These are phyloP conservation scores for Trichophyton schoenleinii DNA, from an alignment of 2,329 filamentous ascomycete species.

Conservation along the genomic window DNA sequence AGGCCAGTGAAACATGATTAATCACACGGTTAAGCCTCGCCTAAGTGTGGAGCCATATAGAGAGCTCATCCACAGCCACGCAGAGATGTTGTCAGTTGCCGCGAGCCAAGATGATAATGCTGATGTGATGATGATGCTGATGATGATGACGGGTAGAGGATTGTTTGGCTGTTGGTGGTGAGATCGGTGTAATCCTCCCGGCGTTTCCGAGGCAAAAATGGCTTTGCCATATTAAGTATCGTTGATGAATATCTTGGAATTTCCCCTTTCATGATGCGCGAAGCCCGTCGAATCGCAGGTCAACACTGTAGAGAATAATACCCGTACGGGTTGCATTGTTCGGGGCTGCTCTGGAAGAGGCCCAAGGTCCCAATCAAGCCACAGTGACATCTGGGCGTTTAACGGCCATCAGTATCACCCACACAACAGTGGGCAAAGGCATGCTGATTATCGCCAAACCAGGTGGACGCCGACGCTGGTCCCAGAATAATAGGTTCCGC, in stretches of 20 bases:
- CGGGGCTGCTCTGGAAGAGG: not conserved
- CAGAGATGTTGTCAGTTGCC: not conserved
- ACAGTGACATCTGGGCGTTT: constrained; percentile 3
- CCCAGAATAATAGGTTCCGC: constrained; percentile 1
- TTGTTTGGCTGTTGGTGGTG: too few species aligned
- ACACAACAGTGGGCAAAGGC: not conserved
- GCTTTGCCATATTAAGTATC: not conserved
- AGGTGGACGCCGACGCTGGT: constrained; percentile 2
- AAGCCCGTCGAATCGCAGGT: not conserved
- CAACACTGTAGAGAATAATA: not conserved
- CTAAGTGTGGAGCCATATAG: not conserved
- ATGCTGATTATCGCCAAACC: not conserved
- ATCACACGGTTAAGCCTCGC: not conserved
- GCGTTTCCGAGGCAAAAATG: not conserved
- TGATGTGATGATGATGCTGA: not conserved
- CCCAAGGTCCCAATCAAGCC: not conserved
- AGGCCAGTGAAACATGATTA: constrained; percentile 5
- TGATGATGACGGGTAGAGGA: not conserved
- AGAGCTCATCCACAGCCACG: constrained; percentile 3
- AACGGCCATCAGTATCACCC: constrained; percentile 1
- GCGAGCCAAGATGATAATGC: not conserved
- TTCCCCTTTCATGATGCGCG: not conserved
- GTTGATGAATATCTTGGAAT: not conserved
- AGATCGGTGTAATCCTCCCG: not conserved
- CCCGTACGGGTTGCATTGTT: not conserved